Base-by-base conservation (phyloP, 768 basidiomycete species). In the Hygrocybe punicea region DNA sequence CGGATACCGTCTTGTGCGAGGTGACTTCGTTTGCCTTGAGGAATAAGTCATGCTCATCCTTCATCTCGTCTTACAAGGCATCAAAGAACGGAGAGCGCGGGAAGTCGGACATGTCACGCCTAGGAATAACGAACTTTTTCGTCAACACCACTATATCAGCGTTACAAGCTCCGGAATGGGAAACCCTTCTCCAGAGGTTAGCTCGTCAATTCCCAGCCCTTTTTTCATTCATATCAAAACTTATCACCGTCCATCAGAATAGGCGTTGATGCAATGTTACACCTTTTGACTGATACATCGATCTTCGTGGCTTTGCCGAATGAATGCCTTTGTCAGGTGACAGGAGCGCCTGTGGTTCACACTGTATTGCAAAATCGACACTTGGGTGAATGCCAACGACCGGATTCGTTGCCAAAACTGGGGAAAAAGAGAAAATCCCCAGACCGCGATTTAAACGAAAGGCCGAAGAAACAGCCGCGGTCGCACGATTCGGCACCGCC, bases 251-350 rank as follows among this genome's bases (percentile, higher is more conserved):
- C 14, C 19, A 21, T 16, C 61, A 95, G 94, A 61, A 81, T 92
- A 7, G 93, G 94, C 0, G 83, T 84, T 39, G 84, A 84, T 62
- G 80, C 82, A 1, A 86, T 96, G 80, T 68, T 89, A 33, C 86
- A 93, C 67, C 75, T 98, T 9, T 80, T 98, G 16, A 78, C 85
- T 2, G 80, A 86, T 55, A 85, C 86, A 0, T 87, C 84, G 9
- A 59, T 95, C 16, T 98, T 93, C 67, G 65, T 88, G 14, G 75
- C 87, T 2, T 71, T 97, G 19, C 88, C 89, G 0, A 96, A 97
- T 64, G 84, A 83, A 17, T 95, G 92, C 65, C 80, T 87, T 36
- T 89, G 89, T 59, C 95, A 98, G 69, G 67, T 97, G 56, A 83
- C 86, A 0, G 95, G 95, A 4, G 76, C 77, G 35, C 86, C 89